Conservation (phyloP, 2,329 filamentous ascomycete species). For the Volutella citrinella region DNA sequence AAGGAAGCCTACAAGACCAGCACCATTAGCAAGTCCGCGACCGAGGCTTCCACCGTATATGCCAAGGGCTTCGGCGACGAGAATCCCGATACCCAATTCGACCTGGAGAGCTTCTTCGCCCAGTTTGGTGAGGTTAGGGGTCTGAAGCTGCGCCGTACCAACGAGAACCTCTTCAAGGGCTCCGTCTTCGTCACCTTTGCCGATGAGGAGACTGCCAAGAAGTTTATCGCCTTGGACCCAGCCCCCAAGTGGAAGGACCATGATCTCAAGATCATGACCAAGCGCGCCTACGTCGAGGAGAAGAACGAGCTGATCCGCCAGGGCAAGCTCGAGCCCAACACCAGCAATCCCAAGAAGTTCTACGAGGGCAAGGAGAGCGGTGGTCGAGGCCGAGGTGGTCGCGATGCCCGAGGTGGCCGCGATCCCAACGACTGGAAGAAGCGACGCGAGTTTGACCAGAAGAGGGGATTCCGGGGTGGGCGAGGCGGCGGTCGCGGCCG, state of each 20-base stretch:
- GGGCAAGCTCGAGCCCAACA: constrained; percentile 63
- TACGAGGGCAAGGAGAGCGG: constrained; percentile 45
- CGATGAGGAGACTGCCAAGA: constrained; percentile 71
- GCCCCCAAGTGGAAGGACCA: constrained; percentile 82
- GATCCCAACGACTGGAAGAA: constrained; percentile 62
- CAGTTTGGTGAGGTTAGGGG: constrained; percentile 75
- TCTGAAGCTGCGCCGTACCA: constrained; percentile 79
- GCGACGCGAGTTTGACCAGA: constrained; percentile 60
- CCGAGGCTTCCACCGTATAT: constrained; percentile 76
- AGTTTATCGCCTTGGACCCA: constrained; percentile 76
- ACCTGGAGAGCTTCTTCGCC: constrained; percentile 89
- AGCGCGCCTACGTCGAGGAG: constrained; percentile 80
- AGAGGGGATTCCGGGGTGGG: constrained; percentile 53
- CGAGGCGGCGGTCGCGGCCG: constrained; percentile 42
- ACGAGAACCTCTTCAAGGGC: constrained; percentile 81
- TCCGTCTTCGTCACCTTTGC: constrained; percentile 94
- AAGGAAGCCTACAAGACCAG: constrained; percentile 65
- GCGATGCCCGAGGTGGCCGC: constrained; percentile 36
- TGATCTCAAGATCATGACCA: constrained; percentile 79
- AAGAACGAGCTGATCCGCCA: constrained; percentile 70
- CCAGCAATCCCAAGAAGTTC: constrained; percentile 40
- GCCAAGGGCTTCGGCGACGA: constrained; percentile 92
- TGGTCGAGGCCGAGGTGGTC: constrained; percentile 34
- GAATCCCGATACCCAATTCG: constrained; percentile 80
- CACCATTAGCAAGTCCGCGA: constrained; percentile 59